Percentiles rank a stretch among this genome's conserved stretches.
Conservation (phyloP, 2,329 filamentous ascomycete genomes). For the Alternaria metachromatica region DNA sequence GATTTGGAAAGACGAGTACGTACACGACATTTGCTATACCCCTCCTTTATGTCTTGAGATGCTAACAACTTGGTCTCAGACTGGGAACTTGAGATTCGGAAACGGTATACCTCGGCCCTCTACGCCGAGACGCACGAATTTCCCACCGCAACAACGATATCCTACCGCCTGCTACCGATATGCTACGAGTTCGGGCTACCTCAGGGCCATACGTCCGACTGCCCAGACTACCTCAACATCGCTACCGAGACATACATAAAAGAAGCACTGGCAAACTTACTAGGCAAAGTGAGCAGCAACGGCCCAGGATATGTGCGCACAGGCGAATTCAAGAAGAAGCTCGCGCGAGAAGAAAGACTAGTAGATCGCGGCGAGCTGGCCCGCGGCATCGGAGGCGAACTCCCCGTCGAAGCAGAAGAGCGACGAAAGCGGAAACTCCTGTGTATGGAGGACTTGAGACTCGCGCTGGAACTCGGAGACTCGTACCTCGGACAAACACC, state of each 20-base stretch:
- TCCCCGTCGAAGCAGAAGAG: conserved; percentile 82
- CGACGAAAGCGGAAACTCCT: conserved; percentile 74
- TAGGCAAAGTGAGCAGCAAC: conserved; percentile 62
- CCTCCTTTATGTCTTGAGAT: neutral
- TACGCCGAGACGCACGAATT: conserved; percentile 69
- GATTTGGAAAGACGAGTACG: conserved; percentile 80
- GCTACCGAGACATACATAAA: conserved; percentile 70
- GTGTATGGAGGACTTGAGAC: conserved; percentile 77
- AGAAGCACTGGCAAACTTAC: conserved; percentile 62
- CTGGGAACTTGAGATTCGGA: conserved; percentile 70
- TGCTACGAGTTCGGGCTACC: conserved; percentile 69
- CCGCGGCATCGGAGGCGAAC: conserved; percentile 75
- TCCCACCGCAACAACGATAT: conserved; percentile 63
- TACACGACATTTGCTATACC: conserved; percentile 12
- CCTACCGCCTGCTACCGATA: conserved; percentile 67
- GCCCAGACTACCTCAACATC: conserved; percentile 66
- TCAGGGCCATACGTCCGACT: conserved; percentile 59
- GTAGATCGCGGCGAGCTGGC: conserved; percentile 75
- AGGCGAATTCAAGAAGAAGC: conserved; percentile 74
- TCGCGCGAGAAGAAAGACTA: conserved; percentile 77
- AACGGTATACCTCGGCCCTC: conserved; percentile 68
- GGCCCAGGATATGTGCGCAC: conserved; percentile 71
- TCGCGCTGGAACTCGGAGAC: conserved; percentile 78
- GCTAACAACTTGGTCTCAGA: conserved; percentile 41
- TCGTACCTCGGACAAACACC: conserved; percentile 79